Evolutionary conservation across 1,139 yeast genomes (phyloP).

Genomic region (Sugiyamaella pinicola): DNA sequence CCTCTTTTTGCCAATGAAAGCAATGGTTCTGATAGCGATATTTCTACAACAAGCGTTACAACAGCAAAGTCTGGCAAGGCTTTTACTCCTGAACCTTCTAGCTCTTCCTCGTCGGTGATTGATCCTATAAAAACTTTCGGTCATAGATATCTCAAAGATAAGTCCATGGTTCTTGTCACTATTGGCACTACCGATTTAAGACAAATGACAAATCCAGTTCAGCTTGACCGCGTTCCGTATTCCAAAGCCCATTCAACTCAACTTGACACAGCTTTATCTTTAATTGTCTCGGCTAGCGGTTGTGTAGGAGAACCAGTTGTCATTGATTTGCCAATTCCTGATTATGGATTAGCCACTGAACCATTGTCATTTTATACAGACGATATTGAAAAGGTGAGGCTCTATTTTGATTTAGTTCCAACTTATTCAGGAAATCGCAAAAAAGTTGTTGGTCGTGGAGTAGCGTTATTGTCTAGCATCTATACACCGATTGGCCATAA

Average conservation of each 20-base stretch:
- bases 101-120: slow-evolving; percentile 2
- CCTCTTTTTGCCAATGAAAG: slow-evolving; percentile 11
- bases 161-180: slow-evolving; percentile 74
- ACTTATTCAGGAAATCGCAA: slow-evolving; percentile 66
- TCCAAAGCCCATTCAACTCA: slow-evolving; percentile 78
- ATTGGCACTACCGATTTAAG: slow-evolving; percentile 85
- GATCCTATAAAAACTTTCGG: slow-evolving; percentile 72
- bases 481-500: slow-evolving; percentile 72
- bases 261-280: slow-evolving; percentile 82
- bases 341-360: slow-evolving; percentile 76
- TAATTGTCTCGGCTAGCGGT: slow-evolving; percentile 59
- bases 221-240: slow-evolving; percentile 71
- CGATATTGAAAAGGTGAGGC: slow-evolving; percentile 51
- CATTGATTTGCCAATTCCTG: slow-evolving; percentile 83
- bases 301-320: slow-evolving; percentile 63
- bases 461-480: slow-evolving; percentile 67
- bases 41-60: slow-evolving; percentile 12
- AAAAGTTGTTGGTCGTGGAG: slow-evolving; percentile 79
- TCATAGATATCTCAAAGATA: slow-evolving; percentile 66
- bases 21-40: slow-evolving; percentile 14
- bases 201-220: slow-evolving; percentile 60
- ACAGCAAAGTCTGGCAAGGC: slow-evolving; percentile 21
- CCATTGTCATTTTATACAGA: slow-evolving; percentile 75
- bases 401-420: slow-evolving; percentile 90
- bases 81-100: slow-evolving; percentile 1